Evolutionary conservation across 176 grass and related monocot species (phyloP).

Genomic region (Triticum urartu): DNA sequence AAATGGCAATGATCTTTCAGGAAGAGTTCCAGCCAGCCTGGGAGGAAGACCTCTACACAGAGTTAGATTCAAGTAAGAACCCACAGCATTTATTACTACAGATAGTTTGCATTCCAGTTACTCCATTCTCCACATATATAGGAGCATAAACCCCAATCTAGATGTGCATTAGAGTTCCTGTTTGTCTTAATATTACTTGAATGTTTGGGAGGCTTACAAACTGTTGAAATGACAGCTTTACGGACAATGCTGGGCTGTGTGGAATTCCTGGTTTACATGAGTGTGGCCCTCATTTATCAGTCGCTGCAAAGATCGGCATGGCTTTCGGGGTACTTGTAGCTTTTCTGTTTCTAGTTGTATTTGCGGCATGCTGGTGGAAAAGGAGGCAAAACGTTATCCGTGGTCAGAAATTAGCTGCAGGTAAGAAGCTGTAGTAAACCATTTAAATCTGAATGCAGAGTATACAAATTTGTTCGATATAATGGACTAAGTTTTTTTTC

Average conservation of each 20-base stretch:
- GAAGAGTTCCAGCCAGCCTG: slow-evolving; percentile 79
- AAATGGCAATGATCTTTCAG: slow-evolving; percentile 88
- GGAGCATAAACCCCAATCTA: not conserved
- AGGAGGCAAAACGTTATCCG: slow-evolving; percentile 88
- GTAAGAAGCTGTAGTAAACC: slow-evolving; percentile 39
- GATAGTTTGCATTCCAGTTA: not conserved
- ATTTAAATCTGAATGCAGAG: slow-evolving; percentile 4
- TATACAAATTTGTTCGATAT: not conserved
- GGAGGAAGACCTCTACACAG: slow-evolving; percentile 95
- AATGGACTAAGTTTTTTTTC: not conserved
- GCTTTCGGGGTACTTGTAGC: slow-evolving; percentile 65
- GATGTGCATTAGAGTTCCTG: not conserved
- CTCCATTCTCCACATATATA: not conserved
- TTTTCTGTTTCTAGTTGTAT: slow-evolving; percentile 66
- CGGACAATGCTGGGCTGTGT: slow-evolving; percentile 77
- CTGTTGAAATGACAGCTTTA: slow-evolving; percentile 60
- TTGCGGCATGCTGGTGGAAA: slow-evolving; percentile 91
- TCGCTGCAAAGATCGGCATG: slow-evolving; percentile 80
- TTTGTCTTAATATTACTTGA: not conserved
- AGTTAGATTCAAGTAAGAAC: slow-evolving; percentile 91
- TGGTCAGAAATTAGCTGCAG: slow-evolving; percentile 67
- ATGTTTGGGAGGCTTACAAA: not conserved
- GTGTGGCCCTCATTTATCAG: slow-evolving; percentile 88
- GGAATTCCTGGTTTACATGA: slow-evolving; percentile 87
- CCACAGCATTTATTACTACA: not conserved